Evolutionary conservation across 768 basidiomycete species (phyloP).

Genomic region (Ramaria sp.): DNA sequence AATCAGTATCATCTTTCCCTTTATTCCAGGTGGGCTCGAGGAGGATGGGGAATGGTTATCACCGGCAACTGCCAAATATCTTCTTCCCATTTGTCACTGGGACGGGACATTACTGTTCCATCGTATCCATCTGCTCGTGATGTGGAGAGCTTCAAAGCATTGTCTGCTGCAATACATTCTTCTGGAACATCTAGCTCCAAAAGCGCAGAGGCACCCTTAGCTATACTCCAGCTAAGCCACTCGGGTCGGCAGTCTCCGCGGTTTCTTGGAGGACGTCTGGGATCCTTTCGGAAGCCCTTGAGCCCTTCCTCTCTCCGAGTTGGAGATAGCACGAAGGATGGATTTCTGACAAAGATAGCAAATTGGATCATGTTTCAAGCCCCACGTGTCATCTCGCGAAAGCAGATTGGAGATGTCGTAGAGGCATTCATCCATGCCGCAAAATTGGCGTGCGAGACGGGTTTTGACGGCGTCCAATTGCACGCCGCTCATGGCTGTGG

Average conservation of each 20-base stretch:
- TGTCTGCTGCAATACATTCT: conserved; percentile 42
- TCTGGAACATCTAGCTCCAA: background rate
- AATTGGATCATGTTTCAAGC: conserved; percentile 49
- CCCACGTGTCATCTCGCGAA: conserved; percentile 44
- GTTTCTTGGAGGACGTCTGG: conserved; percentile 51
- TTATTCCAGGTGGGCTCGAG: conserved; percentile 64
- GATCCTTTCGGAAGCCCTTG: conserved; percentile 44
- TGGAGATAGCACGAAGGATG: conserved; percentile 14
- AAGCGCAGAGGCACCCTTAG: conserved; percentile 24
- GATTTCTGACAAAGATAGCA: conserved; percentile 25
- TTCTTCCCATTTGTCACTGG: conserved; percentile 50
- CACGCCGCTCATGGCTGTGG: conserved; percentile 82
- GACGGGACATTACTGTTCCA: conserved; percentile 61
- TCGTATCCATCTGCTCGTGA: conserved; percentile 18
- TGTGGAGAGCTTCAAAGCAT: conserved; percentile 36
- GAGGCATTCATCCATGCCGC: conserved; percentile 60
- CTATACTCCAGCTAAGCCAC: conserved; percentile 80
- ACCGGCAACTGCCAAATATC: conserved; percentile 79
- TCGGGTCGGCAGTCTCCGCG: conserved; percentile 74
- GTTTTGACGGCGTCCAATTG: conserved; percentile 81
- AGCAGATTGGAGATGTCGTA: conserved; percentile 53
- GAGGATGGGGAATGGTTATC: conserved; percentile 80
- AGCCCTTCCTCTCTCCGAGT: conserved; percentile 51
- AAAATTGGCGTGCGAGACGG: conserved; percentile 45
- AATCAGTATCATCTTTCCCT: conserved; percentile 50